Evolutionary conservation across 208 protist genomes (phyloP).

Genomic region (Trypanosoma platydactyli): DNA sequence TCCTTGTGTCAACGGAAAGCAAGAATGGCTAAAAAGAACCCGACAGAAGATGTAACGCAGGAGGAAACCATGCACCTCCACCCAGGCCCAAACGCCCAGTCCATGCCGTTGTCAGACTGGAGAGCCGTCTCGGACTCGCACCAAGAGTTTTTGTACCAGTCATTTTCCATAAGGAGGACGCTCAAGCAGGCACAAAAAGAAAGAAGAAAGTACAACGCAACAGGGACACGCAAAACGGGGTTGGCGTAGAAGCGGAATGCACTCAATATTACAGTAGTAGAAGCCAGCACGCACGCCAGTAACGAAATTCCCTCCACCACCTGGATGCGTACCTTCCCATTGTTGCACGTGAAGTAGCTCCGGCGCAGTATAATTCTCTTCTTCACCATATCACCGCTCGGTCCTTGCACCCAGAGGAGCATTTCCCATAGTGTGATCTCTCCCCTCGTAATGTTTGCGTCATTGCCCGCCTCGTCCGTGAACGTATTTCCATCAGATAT

Average conservation of each 20-base stretch:
- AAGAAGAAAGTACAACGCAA: slow-evolving; percentile 42
- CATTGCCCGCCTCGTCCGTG: not conserved
- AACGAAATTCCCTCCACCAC: slow-evolving; percentile 46
- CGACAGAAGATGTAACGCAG: not conserved
- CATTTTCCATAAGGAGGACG: slow-evolving; percentile 31
- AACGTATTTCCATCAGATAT: not conserved
- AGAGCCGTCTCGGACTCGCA: slow-evolving; percentile 25
- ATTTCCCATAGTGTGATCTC: slow-evolving; percentile 4
- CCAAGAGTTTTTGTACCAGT: slow-evolving; percentile 51
- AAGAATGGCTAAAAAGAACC: not conserved
- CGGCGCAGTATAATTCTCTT: not conserved
- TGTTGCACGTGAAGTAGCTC: slow-evolving; percentile 47
- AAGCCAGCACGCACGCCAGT: slow-evolving; percentile 38
- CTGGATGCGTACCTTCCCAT: slow-evolving; percentile 50
- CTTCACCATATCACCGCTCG: not conserved
- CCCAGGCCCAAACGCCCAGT: slow-evolving; percentile 5
- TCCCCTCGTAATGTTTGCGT: not conserved
- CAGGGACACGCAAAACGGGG: slow-evolving; percentile 36
- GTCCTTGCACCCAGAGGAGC: not conserved
- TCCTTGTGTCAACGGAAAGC: not conserved
- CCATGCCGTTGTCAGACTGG: not conserved
- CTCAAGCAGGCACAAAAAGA: slow-evolving; percentile 20
- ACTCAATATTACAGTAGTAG: slow-evolving; percentile 40
- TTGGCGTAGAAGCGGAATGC: slow-evolving; percentile 37
- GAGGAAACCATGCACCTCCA: slow-evolving; percentile 12